phyloP scores from a whole-genome alignment of 306 rosid species.

The Senna siamea region DNA sequence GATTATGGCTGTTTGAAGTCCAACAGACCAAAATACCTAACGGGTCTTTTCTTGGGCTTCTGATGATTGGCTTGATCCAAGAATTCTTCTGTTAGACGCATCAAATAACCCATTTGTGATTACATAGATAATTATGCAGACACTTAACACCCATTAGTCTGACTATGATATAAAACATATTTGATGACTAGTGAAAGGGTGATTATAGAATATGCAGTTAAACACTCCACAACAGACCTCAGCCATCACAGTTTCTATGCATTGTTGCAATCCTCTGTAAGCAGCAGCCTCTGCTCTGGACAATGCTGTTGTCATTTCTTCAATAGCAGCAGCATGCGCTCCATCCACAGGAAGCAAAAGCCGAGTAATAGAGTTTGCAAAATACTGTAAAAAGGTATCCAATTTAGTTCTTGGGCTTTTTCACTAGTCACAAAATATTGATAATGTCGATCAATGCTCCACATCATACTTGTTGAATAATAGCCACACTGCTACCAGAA shows the following conservation, averaged over 20 bases:
- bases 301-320: conserved; percentile 97
- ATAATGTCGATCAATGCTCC: conserved; percentile 37
- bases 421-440: conserved; percentile 21
- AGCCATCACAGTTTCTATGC: conserved; percentile 98
- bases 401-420: conserved; percentile 36
- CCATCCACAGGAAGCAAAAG: conserved; percentile 98
- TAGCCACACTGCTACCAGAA: conserved; percentile 96
- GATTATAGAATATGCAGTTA: conserved; percentile 15
- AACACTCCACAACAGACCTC: conserved; percentile 65
- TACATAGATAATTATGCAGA: conserved; percentile 20
- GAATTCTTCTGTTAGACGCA: no score
- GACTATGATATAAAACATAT: not conserved
- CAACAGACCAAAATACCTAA: no score
- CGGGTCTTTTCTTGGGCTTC: no score
- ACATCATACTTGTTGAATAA: conserved; percentile 86
- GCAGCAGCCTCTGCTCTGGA: conserved; percentile 99
- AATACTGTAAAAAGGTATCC: conserved; percentile 66
- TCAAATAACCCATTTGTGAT: conserved; percentile 10
- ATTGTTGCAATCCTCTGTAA: conserved; percentile 84
- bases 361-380: conserved; percentile 89
- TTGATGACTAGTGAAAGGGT: not conserved
- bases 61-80: no score
- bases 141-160: conserved; percentile 23
- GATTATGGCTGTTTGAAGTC: no score
- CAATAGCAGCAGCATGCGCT: conserved; percentile 96